These are phyloP conservation scores for Candida sanyaensis DNA, from an alignment of 1,139 yeast species.

Conservation along the genomic window DNA sequence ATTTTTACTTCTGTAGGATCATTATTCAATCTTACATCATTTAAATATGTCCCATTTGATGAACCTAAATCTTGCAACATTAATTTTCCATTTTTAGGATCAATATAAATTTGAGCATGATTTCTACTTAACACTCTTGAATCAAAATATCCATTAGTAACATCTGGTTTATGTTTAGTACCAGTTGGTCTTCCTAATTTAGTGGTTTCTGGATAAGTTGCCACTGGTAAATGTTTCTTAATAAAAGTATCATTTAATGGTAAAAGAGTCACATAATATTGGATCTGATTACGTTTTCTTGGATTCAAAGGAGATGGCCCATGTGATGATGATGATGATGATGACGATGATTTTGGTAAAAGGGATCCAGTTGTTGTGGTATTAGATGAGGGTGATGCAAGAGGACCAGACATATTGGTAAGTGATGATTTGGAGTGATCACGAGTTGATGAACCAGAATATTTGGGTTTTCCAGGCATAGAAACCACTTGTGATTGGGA, in stretches of 20 bases:
- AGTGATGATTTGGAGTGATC: constrained; percentile 6
- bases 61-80: constrained; percentile 85
- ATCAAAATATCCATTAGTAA: constrained; percentile 90
- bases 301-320: constrained; percentile 18
- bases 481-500: constrained; percentile 38
- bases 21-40: constrained; percentile 66
- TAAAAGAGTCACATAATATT: constrained; percentile 62
- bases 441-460: background rate
- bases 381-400: constrained; percentile 7
- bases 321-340: background rate
- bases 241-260: constrained; percentile 84
- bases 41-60: constrained; percentile 92
- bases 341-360: constrained; percentile 4
- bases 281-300: constrained; percentile 33
- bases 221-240: constrained; percentile 76
- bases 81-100: constrained; percentile 63
- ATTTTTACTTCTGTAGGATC: constrained; percentile 66
- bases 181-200: constrained; percentile 88
- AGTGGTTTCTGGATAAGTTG: constrained; percentile 78
- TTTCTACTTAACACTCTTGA: constrained; percentile 90
- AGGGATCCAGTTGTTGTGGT: constrained; percentile 4
- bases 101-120: constrained; percentile 89
- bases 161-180: constrained; percentile 69
- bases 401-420: constrained; percentile 8
- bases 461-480: constrained; percentile 14